Evolutionary conservation across 805 yeast species (phyloP).

Genomic region (Saccharomycopsis schoenii): DNA sequence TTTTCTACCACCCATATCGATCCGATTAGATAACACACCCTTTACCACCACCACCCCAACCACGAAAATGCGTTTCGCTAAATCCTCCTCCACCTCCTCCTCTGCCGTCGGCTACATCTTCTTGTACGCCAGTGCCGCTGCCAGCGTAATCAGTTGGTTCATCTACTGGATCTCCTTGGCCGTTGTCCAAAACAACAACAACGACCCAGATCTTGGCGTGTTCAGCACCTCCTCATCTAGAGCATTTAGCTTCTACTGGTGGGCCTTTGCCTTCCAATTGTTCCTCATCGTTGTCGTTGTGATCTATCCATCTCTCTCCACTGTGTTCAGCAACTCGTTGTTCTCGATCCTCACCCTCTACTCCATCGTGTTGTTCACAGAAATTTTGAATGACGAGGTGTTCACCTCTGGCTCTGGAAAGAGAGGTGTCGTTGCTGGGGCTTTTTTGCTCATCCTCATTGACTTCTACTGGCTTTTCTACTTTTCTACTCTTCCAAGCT

Average conservation of each 20-base stretch:
- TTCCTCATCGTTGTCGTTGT: not conserved
- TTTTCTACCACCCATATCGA: no score
- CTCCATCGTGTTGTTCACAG: not conserved
- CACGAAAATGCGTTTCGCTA: not conserved
- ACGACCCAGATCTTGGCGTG: not conserved
- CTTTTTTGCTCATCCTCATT: not conserved
- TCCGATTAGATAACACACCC: no score
- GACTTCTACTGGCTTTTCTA: conserved; percentile 7
- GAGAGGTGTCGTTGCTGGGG: conserved; percentile 1
- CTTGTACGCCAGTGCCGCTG: not conserved
- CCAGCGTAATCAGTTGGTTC: not conserved
- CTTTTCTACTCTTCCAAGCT: not conserved
- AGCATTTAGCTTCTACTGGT: not conserved
- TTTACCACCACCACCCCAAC: not conserved
- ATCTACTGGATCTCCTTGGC: conserved; percentile 1
- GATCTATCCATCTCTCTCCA: not conserved
- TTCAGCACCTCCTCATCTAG: not conserved
- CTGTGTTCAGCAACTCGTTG: not conserved
- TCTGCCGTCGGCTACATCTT: not conserved
- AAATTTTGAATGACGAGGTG: not conserved
- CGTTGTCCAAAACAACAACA: not conserved
- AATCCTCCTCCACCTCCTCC: not conserved
- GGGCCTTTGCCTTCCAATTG: conserved; percentile 5
- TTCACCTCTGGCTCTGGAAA: not conserved
- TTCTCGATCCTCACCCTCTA: not conserved